These are phyloP conservation scores for Limnomonas spitsbergensis DNA, from an alignment of 139 green algal species.

Conservation along the genomic window DNA sequence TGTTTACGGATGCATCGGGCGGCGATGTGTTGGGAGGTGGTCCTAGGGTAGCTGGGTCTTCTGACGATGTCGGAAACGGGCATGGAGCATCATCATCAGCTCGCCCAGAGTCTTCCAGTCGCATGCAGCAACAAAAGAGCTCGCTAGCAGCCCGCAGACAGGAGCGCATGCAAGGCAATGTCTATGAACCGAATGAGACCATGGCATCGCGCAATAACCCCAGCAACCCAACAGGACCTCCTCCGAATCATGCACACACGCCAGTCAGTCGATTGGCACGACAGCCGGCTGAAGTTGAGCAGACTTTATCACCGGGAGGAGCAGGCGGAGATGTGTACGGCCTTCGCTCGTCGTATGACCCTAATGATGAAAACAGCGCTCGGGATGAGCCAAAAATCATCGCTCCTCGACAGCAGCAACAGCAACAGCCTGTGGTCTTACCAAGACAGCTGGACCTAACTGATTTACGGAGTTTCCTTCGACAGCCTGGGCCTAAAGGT, in stretches of 20 bases:
- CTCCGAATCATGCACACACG: not conserved
- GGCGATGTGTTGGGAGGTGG: conserved; percentile 25
- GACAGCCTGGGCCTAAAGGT: conserved; percentile 49
- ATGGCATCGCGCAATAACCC: not conserved
- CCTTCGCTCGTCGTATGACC: conserved; percentile 56
- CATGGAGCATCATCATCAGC: not conserved
- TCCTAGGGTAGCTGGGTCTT: not conserved
- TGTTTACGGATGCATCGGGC: conserved; percentile 47
- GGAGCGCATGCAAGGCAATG: conserved; percentile 32
- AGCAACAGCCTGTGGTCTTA: too few species aligned
- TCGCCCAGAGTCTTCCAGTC: not conserved
- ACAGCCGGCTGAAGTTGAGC: not conserved
- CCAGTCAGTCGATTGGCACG: conserved; percentile 1
- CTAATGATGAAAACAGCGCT: conserved; percentile 46
- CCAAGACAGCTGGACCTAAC: conserved; percentile 34
- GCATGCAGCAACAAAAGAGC: conserved; percentile 21
- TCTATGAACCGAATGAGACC: conserved; percentile 18
- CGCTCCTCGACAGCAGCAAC: conserved; percentile 26
- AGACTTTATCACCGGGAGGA: not conserved
- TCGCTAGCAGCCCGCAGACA: conserved; percentile 28
- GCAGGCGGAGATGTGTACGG: conserved; percentile 37
- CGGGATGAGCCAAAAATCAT: not conserved
- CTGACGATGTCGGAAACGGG: too few species aligned
- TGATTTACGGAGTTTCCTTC: conserved; percentile 58
- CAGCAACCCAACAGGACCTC: not conserved